These are phyloP conservation scores for Fusarium sublunatum DNA, from an alignment of 2,329 filamentous ascomycete genomes.

Conservation along the genomic window DNA sequence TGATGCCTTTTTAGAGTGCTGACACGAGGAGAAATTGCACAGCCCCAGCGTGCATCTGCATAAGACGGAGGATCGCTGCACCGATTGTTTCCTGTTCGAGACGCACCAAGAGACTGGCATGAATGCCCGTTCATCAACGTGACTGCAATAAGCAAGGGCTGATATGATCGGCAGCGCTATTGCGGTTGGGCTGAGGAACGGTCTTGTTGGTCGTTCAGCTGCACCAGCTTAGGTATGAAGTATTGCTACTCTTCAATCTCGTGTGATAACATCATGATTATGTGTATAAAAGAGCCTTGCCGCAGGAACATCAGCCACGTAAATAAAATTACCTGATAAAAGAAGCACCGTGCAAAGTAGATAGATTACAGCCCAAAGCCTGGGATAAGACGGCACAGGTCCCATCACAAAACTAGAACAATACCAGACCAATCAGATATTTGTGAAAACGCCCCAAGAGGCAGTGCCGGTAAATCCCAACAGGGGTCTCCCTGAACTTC, in stretches of 20 bases:
- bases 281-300: too few relatives aligned
- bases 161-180: slow-evolving; percentile 12
- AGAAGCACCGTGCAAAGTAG: too few relatives aligned
- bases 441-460: slow-evolving; percentile 12
- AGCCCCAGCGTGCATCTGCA: not conserved
- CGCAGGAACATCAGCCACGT: too few relatives aligned
- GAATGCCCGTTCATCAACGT: not conserved
- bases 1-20: not conserved
- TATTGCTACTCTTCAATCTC: not conserved
- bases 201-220: slow-evolving; percentile 1
- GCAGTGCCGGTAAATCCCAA: slow-evolving; percentile 17
- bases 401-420: too few relatives aligned
- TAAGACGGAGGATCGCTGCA: slow-evolving; percentile 12
- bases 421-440: slow-evolving; percentile 1
- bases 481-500: slow-evolving; percentile 1
- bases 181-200: not conserved
- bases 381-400: not conserved
- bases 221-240: slow-evolving; percentile 11
- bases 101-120: too few relatives aligned
- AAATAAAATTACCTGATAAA: too few relatives aligned
- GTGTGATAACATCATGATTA: too few relatives aligned
- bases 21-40: not conserved
- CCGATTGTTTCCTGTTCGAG: slow-evolving; percentile 4
- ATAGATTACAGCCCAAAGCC: too few relatives aligned
- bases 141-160: not conserved